Base-by-base conservation (phyloP, 1,284 basidiomycete species). In the Trichosporon inkin region DNA sequence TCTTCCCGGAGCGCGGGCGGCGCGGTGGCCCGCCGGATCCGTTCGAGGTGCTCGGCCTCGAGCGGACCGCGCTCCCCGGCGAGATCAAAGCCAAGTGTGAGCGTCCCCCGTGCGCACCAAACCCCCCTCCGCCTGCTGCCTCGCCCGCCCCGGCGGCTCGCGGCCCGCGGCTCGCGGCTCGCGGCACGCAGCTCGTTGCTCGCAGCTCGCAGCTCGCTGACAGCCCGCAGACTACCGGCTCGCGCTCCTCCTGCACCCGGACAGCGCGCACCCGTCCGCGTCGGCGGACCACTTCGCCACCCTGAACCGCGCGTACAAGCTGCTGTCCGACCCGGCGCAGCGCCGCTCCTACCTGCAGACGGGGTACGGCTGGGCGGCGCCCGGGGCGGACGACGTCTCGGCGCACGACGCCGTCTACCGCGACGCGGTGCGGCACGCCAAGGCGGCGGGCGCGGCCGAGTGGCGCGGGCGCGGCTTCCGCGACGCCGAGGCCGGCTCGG, bases 231-330 rank as follows among this genome's bases (percentile, higher is more conserved):
- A 79, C 57, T 79, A 79, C 64, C 66, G 67, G 37, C 71, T 79
- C 20, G 77, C 77, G 1, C 63, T 75, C 10, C 53, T 79, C 8
- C 67, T 77, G n/a, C 77, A 79, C 61, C 77, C 77, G 7, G 77
- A 79, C 61, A 72, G 73, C 6, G 67, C 68, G 6, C 75, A 79
- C 62, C 75, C 75, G 2, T 74, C 75, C 3, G 70, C 77, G 3
- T 76, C 71, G 0, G 69, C 72, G 1, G 67, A 71, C 16, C 67
- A 78, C 62, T 79, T 79, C 56, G 66, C 72, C 5, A 68, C 64
- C 4, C 70, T 79, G 13, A 67, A 72, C 62, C 61, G 65, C 20
- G 77, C 77, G 7, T 79, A 79, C 67, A 77, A 67, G 35, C 67
- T 79, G 13, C 69, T 79, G 11, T 73, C 72, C 1, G 57, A 67